phyloP scores from a whole-genome alignment of 768 basidiomycete genomes.

The Tephrocybe sp. region DNA sequence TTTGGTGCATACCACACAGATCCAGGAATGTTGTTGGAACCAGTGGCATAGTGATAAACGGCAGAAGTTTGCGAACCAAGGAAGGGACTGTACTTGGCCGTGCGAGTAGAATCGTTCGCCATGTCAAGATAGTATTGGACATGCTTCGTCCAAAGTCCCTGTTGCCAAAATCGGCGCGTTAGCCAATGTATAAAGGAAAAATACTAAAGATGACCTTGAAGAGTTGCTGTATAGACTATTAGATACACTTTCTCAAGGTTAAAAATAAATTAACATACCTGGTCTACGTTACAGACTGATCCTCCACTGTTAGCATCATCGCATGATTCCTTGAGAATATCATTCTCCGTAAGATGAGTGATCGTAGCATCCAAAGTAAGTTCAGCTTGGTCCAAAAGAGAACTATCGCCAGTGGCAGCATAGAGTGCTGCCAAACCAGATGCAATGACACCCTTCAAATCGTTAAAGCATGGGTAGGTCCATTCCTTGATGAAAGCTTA shows the following conservation, averaged over 20 bases:
- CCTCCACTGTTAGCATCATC: conserved; percentile 40
- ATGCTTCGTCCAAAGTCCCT: conserved; percentile 55
- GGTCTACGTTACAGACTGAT: conserved; percentile 42
- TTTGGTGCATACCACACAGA: conserved; percentile 45
- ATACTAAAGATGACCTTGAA: conserved; percentile 33
- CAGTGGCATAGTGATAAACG: conserved; percentile 42
- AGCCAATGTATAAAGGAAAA: not conserved
- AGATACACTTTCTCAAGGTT: not conserved
- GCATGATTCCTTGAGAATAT: conserved; percentile 50
- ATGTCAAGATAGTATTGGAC: conserved; percentile 46
- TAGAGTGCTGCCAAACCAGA: conserved; percentile 48
- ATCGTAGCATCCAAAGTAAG: conserved; percentile 53
- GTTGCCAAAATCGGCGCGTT: not conserved
- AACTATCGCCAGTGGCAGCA: conserved; percentile 33
- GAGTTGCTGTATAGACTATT: conserved; percentile 29
- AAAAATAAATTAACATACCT: conserved; percentile 23
- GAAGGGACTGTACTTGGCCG: conserved; percentile 39
- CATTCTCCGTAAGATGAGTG: conserved; percentile 30
- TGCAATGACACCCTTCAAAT: conserved; percentile 48
- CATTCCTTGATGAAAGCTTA: conserved; percentile 18
- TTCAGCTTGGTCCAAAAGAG: conserved; percentile 45
- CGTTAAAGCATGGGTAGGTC: not conserved
- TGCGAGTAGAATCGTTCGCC: conserved; percentile 38
- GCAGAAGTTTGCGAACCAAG: conserved; percentile 39
- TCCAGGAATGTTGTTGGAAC: conserved; percentile 37